Conservation (phyloP, 2,329 filamentous ascomycete species). For the Xylariaceae sp. region DNA sequence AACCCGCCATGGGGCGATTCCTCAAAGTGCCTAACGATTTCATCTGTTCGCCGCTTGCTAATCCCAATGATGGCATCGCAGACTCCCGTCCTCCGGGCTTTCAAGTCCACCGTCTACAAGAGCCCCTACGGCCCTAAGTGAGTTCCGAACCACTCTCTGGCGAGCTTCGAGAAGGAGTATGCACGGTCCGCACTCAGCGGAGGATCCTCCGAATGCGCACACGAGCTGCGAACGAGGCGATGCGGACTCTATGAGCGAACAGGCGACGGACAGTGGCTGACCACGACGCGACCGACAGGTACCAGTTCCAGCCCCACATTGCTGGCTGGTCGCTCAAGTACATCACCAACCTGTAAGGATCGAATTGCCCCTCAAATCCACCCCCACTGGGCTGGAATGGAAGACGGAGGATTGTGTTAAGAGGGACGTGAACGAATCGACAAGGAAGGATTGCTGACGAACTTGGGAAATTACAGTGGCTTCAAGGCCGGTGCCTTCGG, state of each 20-base stretch:
- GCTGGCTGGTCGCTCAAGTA: constrained; percentile 48
- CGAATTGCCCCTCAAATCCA: not conserved
- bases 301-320: constrained; percentile 53
- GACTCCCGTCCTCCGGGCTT: constrained; percentile 42
- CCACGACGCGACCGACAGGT: constrained; percentile 39
- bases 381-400: not conserved
- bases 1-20: not conserved
- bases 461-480: constrained; percentile 37
- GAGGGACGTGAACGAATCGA: not conserved
- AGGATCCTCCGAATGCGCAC: not conserved
- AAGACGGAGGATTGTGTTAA: not conserved
- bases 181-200: not conserved
- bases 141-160: constrained; percentile 29
- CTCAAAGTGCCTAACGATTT: not conserved
- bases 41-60: constrained; percentile 3
- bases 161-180: not conserved
- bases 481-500: constrained; percentile 51
- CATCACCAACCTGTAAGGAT: constrained; percentile 47
- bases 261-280: constrained; percentile 9
- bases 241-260: not conserved
- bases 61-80: constrained; percentile 25
- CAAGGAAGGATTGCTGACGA: constrained; percentile 5
- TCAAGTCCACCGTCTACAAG: constrained; percentile 41
- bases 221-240: not conserved
- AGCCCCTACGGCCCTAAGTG: constrained; percentile 64